These are phyloP conservation scores for Lepidium didymum DNA, from an alignment of 345 rosid species.

Conservation along the genomic window DNA sequence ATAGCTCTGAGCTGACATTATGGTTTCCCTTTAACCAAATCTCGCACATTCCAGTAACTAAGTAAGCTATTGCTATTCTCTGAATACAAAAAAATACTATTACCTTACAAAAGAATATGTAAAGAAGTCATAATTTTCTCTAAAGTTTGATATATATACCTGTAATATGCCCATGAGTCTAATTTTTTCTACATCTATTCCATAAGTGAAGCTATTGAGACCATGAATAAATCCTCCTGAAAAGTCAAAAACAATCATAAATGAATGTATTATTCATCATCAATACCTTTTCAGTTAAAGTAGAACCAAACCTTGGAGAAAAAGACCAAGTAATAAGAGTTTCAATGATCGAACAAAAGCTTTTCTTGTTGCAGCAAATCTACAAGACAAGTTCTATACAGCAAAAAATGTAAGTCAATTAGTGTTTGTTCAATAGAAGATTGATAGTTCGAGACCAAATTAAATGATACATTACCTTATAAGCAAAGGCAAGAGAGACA, in stretches of 20 bases:
- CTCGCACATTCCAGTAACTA: conserved; percentile 68
- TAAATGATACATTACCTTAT: conserved; percentile 44
- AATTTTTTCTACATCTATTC: conserved; percentile 49
- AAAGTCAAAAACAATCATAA: neutral
- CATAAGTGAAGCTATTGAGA: conserved; percentile 50
- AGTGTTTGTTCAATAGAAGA: too few relatives aligned
- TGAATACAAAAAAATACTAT: conserved; percentile 20
- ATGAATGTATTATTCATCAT: neutral
- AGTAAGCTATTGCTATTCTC: conserved; percentile 79
- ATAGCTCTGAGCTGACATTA: conserved; percentile 35
- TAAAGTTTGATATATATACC: conserved; percentile 31
- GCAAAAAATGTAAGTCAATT: too few relatives aligned
- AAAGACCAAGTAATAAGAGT: conserved; percentile 55
- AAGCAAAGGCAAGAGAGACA: conserved; percentile 63
- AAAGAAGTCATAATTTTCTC: neutral
- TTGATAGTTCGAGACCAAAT: too few relatives aligned
- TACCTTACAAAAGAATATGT: neutral
- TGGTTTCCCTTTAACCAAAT: conserved; percentile 68
- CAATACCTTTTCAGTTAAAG: neutral
- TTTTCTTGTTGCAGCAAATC: conserved; percentile 56
- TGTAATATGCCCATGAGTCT: conserved; percentile 81
- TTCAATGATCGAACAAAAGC: conserved; percentile 51
- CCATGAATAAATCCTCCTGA: conserved; percentile 85
- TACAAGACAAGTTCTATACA: conserved; percentile 49
- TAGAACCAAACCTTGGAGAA: conserved; percentile 63